Percentiles rank a stretch among this genome's conserved stretches.
Conservation (phyloP, 345 rosid genomes). For the Bretschneidera sinensis region DNA sequence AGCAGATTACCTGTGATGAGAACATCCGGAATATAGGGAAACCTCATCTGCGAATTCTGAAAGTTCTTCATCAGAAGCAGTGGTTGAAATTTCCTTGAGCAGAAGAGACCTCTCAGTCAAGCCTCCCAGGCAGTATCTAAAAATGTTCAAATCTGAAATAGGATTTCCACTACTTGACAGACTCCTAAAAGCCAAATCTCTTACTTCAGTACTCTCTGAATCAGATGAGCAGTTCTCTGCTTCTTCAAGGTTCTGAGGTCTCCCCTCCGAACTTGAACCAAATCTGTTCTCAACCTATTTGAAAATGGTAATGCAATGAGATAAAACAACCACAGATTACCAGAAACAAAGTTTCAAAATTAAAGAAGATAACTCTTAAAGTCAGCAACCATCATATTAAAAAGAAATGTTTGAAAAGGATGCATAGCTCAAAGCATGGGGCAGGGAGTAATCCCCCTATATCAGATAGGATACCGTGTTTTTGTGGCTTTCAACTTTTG, state of each 20-base stretch:
- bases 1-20: constrained; percentile 68
- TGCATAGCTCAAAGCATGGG: background rate
- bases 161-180: constrained; percentile 32
- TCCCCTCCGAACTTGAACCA: constrained; percentile 28
- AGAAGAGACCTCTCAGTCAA: constrained; percentile 64
- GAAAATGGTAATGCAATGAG: constrained; percentile 5
- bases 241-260: constrained; percentile 32
- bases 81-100: constrained; percentile 72
- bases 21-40: constrained; percentile 78
- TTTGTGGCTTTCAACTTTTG: too few relatives aligned
- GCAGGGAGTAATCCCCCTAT: too few relatives aligned
- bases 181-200: constrained; percentile 35
- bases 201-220: constrained; percentile 52
- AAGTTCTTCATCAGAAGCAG: constrained; percentile 59
- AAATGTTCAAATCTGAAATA: constrained; percentile 55
- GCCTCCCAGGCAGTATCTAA: constrained; percentile 80
- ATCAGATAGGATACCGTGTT: too few relatives aligned
- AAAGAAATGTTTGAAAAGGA: background rate
- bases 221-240: constrained; percentile 47
- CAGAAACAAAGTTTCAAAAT: constrained; percentile 4
- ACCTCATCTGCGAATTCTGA: constrained; percentile 70
- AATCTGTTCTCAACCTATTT: constrained; percentile 34
- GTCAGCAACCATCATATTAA: background rate
- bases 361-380: background rate
- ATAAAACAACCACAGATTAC: background rate